Evolutionary conservation across 2,329 filamentous ascomycete species (phyloP).

Genomic region (Aquanectria penicillioides): DNA sequence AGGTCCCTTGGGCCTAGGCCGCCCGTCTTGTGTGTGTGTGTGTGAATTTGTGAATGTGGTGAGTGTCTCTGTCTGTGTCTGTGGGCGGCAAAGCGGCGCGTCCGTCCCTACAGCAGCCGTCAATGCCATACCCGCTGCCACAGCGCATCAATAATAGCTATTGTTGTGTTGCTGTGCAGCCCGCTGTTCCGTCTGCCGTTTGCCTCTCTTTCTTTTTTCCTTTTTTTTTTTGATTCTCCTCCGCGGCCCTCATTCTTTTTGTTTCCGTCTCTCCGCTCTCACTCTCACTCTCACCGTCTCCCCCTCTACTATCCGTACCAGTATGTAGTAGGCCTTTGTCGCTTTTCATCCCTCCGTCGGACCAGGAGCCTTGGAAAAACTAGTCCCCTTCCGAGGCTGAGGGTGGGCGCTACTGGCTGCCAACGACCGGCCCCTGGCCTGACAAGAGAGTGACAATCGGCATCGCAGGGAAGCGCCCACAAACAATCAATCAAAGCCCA

Average conservation of each 20-base stretch:
- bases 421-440: constrained; percentile 14
- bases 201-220: not conserved
- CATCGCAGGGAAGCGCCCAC: constrained; percentile 15
- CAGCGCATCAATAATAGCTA: not conserved
- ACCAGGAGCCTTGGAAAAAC: constrained; percentile 5
- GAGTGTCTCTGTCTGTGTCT: constrained; percentile 1
- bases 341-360: not conserved
- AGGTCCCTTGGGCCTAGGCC: not conserved
- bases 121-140: not conserved
- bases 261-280: not conserved
- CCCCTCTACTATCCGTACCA: not conserved
- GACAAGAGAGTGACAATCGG: constrained; percentile 15
- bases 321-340: not conserved
- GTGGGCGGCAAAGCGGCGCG: not conserved
- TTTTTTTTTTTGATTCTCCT: not conserved
- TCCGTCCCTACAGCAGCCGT: too few species aligned
- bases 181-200: constrained; percentile 1
- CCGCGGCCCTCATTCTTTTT: not conserved
- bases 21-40: constrained; percentile 3
- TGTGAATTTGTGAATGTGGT: not conserved
- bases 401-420: constrained; percentile 13
- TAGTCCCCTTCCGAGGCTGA: not conserved
- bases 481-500: constrained; percentile 30
- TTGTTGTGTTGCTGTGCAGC: not conserved
- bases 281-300: not conserved